phyloP scores from a whole-genome alignment of 768 basidiomycete genomes.

The Psilocybe cubensis region DNA sequence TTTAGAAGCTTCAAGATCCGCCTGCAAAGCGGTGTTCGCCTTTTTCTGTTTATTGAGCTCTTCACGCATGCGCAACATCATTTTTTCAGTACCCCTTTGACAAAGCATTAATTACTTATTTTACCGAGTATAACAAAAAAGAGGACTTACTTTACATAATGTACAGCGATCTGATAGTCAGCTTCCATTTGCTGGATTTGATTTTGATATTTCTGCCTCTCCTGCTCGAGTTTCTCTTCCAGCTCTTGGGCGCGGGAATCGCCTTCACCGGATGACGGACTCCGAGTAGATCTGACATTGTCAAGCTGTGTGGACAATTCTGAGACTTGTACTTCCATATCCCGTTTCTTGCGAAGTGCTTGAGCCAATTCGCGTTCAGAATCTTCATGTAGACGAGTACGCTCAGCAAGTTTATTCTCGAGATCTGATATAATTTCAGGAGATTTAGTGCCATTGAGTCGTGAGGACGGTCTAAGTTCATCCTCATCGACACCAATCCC shows the following conservation, averaged over 20 bases:
- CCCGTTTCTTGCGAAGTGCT: constrained; percentile 66
- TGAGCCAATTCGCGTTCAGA: constrained; percentile 77
- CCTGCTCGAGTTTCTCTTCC: constrained; percentile 81
- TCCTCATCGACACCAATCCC: constrained; percentile 83
- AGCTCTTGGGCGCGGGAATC: constrained; percentile 57
- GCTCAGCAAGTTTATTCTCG: constrained; percentile 77
- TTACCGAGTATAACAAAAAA: constrained; percentile 14
- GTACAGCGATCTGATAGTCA: constrained; percentile 95
- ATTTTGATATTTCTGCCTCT: constrained; percentile 76
- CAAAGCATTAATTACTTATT: constrained; percentile 15
- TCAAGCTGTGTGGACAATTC: constrained; percentile 71
- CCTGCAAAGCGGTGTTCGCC: constrained; percentile 76
- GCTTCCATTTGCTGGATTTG: constrained; percentile 90
- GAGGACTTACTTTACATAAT: constrained; percentile 88
- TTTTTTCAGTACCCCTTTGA: constrained; percentile 95
- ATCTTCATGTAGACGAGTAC: constrained; percentile 70
- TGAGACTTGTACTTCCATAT: constrained; percentile 72
- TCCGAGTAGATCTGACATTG: constrained; percentile 60
- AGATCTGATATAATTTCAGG: constrained; percentile 65
- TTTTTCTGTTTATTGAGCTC: constrained; percentile 92
- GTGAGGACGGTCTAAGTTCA: constrained; percentile 51
- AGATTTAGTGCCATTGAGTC: constrained; percentile 40
- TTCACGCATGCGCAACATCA: constrained; percentile 96
- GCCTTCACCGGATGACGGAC: constrained; percentile 42
- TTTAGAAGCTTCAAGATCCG: constrained; percentile 79